Percentiles rank a stretch among this genome's conserved stretches.
Evolutionary conservation across 345 rosid species (phyloP).

Genomic region (Gossypium raimondii): DNA sequence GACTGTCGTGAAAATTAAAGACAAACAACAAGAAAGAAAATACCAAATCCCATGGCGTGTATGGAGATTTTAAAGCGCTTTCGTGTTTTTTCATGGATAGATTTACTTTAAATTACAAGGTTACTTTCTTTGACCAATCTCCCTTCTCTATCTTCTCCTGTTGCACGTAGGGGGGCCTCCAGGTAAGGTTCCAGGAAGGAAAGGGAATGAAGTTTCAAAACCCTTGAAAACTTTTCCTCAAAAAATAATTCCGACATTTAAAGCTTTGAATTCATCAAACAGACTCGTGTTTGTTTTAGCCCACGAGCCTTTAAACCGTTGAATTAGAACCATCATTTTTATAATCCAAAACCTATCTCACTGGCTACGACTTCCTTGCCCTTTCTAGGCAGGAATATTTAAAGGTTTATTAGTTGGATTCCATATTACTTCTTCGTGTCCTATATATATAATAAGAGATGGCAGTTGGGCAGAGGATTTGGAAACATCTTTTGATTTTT

Average conservation of each 20-base stretch:
- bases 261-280: constrained; percentile 18
- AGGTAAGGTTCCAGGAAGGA: background rate
- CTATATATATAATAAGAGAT: background rate
- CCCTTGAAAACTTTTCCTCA: background rate
- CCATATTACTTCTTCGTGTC: background rate
- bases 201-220: background rate
- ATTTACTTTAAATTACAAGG: background rate
- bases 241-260: constrained; percentile 2
- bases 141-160: background rate
- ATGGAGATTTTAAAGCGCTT: background rate
- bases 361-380: background rate
- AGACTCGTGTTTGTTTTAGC: background rate
- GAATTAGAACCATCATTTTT: constrained; percentile 8
- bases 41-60: background rate
- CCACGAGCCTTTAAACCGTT: constrained; percentile 4
- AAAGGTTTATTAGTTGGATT: background rate
- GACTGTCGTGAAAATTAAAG: background rate
- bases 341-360: background rate
- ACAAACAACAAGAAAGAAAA: background rate
- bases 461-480: background rate
- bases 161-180: background rate
- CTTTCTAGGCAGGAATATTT: background rate
- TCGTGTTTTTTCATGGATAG: background rate
- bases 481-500: background rate
- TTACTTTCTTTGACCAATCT: constrained; percentile 13